These are phyloP conservation scores for Bonnemaisonia californica DNA, from an alignment of 31 red algal genomes.

Conservation along the genomic window DNA sequence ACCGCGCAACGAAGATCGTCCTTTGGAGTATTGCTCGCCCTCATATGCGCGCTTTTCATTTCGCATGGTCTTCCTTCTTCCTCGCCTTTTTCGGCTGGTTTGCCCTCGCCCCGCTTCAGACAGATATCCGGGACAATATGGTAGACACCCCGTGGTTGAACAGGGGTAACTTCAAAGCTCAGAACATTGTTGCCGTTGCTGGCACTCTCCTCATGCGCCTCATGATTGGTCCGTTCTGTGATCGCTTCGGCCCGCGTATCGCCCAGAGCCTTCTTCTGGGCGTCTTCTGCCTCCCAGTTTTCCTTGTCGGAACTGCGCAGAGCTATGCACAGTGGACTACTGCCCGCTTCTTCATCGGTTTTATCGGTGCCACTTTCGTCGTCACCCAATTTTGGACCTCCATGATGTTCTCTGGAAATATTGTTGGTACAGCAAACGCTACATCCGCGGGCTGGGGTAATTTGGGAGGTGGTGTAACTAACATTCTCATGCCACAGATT, in stretches of 20 bases:
- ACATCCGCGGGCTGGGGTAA: slow-evolving; percentile 98
- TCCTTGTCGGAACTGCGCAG: slow-evolving; percentile 70
- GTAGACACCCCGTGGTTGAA: slow-evolving; percentile 34
- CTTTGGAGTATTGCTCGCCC: slow-evolving; percentile 64
- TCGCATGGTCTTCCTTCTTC: slow-evolving; percentile 98
- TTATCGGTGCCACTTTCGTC: slow-evolving; percentile 88
- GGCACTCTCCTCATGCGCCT: slow-evolving; percentile 95
- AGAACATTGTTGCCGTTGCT: slow-evolving; percentile 81
- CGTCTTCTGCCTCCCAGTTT: slow-evolving; percentile 86
- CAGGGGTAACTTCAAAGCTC: slow-evolving; percentile 45
- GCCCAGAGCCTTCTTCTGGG: slow-evolving; percentile 62
- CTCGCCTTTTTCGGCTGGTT: slow-evolving; percentile 99
- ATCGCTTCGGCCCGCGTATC: slow-evolving; percentile 91
- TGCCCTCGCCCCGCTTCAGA: slow-evolving; percentile 85
- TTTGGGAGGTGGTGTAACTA: slow-evolving; percentile 93
- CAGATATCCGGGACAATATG: slow-evolving; percentile 54
- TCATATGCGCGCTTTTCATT: slow-evolving; percentile 97
- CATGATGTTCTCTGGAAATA: slow-evolving; percentile 85
- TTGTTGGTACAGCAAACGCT: slow-evolving; percentile 93
- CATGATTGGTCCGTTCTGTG: slow-evolving; percentile 81
- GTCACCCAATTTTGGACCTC: slow-evolving; percentile 85
- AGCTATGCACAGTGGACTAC: slow-evolving; percentile 74
- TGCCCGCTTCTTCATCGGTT: slow-evolving; percentile 90
- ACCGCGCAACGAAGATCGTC: slow-evolving; percentile 58
- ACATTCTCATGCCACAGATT: slow-evolving; percentile 90